A percentile compares a stretch with the other conserved stretches of the same genome.
phyloP scores from a whole-genome alignment of 305 asterid genomes.

The Ilex paraguariensis region DNA sequence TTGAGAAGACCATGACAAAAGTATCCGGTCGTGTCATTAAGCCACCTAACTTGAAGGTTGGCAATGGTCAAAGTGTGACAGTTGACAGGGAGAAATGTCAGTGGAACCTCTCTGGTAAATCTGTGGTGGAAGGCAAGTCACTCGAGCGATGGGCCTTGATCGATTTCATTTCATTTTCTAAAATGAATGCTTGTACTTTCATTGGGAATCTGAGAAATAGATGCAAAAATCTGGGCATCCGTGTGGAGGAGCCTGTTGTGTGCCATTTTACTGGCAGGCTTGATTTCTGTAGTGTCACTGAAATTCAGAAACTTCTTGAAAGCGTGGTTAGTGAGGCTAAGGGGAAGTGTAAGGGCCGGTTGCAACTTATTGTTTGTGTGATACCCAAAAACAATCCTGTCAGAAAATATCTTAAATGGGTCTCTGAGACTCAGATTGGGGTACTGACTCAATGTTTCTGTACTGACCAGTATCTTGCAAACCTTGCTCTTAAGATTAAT shows the following conservation, averaged over 20 bases:
- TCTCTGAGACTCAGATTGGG: constrained; percentile 51
- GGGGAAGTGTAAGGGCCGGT: constrained; percentile 16
- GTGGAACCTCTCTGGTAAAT: constrained; percentile 45
- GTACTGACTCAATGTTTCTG: constrained; percentile 55
- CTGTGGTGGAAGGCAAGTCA: constrained; percentile 39
- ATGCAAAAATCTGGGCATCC: constrained; percentile 34
- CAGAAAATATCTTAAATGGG: constrained; percentile 58
- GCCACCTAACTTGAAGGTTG: constrained; percentile 49
- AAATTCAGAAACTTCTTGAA: constrained; percentile 34
- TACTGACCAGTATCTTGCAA: constrained; percentile 43
- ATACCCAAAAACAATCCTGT: constrained; percentile 46
- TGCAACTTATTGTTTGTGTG: constrained; percentile 48
- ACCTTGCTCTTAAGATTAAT: constrained; percentile 55
- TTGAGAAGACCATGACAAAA: constrained; percentile 39
- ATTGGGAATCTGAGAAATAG: constrained; percentile 26
- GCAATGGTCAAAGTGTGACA: constrained; percentile 17
- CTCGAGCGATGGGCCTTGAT: constrained; percentile 57
- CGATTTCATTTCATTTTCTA: constrained; percentile 24
- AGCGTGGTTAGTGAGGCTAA: constrained; percentile 26
- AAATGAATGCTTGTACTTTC: constrained; percentile 20
- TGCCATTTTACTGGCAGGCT: constrained; percentile 25
- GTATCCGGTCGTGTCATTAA: constrained; percentile 45
- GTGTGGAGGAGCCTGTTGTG: constrained; percentile 41
- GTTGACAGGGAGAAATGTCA: constrained; percentile 53
- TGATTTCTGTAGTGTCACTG: constrained; percentile 28